phyloP scores from a whole-genome alignment of 441 rosid species.

The Pelargonium myrrhifolium region DNA sequence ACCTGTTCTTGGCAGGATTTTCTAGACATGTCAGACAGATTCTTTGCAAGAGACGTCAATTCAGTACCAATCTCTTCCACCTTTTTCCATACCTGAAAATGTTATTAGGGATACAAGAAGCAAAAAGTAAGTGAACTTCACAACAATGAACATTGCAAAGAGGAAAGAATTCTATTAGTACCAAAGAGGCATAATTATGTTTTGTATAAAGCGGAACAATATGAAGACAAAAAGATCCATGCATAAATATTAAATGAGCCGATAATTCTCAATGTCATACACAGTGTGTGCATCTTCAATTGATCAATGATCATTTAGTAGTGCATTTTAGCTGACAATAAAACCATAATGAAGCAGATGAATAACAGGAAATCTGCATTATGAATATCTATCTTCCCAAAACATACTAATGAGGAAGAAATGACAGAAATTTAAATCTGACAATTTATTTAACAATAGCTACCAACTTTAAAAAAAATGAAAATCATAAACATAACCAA shows the following conservation, averaged over 20 bases:
- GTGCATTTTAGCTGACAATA: neutral
- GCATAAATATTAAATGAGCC: too few relatives aligned
- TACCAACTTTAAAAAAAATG: too few relatives aligned
- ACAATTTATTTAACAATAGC: too few relatives aligned
- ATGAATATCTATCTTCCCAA: too few relatives aligned
- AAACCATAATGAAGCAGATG: neutral
- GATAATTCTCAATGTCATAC: neutral
- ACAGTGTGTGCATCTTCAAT: neutral
- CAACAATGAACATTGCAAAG: neutral
- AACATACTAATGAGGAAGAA: too few relatives aligned
- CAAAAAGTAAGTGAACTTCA: slow-evolving; percentile 1
- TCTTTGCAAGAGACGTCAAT: slow-evolving; percentile 57
- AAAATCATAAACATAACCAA: neutral
- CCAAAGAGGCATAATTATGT: neutral
- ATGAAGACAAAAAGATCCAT: neutral
- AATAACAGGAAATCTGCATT: too few relatives aligned
- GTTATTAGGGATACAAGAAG: slow-evolving; percentile 4
- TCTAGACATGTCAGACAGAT: slow-evolving; percentile 55
- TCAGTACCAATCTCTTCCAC: slow-evolving; percentile 57
- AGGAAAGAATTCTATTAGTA: neutral
- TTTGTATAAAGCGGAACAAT: neutral
- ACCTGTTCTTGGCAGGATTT: slow-evolving; percentile 52
- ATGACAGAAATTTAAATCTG: too few relatives aligned
- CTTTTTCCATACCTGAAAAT: slow-evolving; percentile 66
- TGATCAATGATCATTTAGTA: neutral